A percentile compares a stretch with the other conserved stretches of the same genome.
Conservation (phyloP, 768 basidiomycete genomes). For the Amanita phalloides region DNA sequence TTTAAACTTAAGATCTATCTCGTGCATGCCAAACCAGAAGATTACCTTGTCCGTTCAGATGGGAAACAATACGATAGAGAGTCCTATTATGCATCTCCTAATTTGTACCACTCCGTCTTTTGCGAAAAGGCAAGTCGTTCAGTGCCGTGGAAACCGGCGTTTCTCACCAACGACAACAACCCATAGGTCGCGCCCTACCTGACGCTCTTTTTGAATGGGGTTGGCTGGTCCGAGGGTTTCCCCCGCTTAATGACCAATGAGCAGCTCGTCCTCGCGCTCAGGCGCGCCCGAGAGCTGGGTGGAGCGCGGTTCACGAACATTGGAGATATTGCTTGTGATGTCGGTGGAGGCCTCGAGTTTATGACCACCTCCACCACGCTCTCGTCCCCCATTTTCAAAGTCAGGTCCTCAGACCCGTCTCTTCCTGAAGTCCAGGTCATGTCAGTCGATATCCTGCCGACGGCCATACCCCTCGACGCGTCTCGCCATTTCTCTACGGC, state of each 20-base stretch:
- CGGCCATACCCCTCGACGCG: constrained; percentile 75
- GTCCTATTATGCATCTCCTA: constrained; percentile 68
- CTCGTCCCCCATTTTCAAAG: constrained; percentile 58
- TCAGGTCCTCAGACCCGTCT: constrained; percentile 27
- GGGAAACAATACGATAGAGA: constrained; percentile 47
- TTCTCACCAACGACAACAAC: background rate
- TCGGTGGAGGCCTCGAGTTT: constrained; percentile 87
- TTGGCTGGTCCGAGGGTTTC: constrained; percentile 72
- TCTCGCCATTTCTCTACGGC: constrained; percentile 63
- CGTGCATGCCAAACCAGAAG: constrained; percentile 54
- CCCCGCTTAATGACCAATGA: constrained; percentile 70
- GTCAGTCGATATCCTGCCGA: constrained; percentile 86
- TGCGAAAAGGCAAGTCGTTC: constrained; percentile 39
- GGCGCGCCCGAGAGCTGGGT: constrained; percentile 36
- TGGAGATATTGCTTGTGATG: constrained; percentile 85
- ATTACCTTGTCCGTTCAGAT: constrained; percentile 58
- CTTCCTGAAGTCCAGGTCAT: constrained; percentile 66
- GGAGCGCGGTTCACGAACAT: constrained; percentile 56
- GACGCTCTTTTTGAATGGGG: constrained; percentile 77
- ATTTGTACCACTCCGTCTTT: constrained; percentile 57
- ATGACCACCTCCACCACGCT: constrained; percentile 69
- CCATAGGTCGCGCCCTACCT: constrained; percentile 73
- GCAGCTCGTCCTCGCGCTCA: constrained; percentile 42
- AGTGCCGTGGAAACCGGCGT: background rate
- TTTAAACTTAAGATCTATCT: constrained; percentile 50